These are phyloP conservation scores for Pilatotrama ljubarskyi DNA, from an alignment of 768 basidiomycete species.

Conservation along the genomic window DNA sequence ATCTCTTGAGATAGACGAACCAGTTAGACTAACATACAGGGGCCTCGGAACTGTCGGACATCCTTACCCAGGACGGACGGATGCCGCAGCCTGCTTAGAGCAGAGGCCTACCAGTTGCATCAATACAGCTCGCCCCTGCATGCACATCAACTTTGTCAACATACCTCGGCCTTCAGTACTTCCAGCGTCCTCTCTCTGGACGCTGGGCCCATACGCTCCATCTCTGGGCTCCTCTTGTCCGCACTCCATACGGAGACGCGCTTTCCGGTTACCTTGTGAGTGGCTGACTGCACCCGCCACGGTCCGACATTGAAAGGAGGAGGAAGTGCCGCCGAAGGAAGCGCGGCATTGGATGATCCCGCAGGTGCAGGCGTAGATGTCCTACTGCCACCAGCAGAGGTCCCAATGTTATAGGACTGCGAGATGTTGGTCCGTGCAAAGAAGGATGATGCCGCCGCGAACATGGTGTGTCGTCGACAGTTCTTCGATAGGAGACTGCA, in stretches of 20 bases:
- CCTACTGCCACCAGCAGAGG: constrained; percentile 35
- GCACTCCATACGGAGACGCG: constrained; percentile 91
- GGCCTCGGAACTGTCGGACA: not conserved
- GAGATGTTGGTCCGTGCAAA: constrained; percentile 80
- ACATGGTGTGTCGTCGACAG: constrained; percentile 42
- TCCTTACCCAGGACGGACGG: constrained; percentile 84
- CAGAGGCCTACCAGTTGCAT: constrained; percentile 62
- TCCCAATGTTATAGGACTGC: constrained; percentile 72
- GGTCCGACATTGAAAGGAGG: constrained; percentile 73
- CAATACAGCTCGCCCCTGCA: not conserved
- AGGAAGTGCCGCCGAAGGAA: constrained; percentile 43
- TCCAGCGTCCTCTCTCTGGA: constrained; percentile 79
- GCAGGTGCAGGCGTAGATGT: constrained; percentile 37
- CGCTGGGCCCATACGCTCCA: constrained; percentile 63
- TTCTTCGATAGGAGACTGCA: no score
- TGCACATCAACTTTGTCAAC: constrained; percentile 13
- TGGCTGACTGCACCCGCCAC: constrained; percentile 87
- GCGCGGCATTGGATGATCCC: constrained; percentile 34
- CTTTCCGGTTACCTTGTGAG: constrained; percentile 88
- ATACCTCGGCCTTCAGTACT: constrained; percentile 87
- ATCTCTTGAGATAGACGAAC: constrained; percentile 67
- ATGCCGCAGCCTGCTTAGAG: constrained; percentile 83
- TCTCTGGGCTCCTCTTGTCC: constrained; percentile 77
- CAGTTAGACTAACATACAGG: constrained; percentile 18
- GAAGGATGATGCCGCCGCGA: constrained; percentile 83